These are phyloP conservation scores for Dipteronia dyeriana DNA, from an alignment of 345 rosid genomes.

Conservation along the genomic window DNA sequence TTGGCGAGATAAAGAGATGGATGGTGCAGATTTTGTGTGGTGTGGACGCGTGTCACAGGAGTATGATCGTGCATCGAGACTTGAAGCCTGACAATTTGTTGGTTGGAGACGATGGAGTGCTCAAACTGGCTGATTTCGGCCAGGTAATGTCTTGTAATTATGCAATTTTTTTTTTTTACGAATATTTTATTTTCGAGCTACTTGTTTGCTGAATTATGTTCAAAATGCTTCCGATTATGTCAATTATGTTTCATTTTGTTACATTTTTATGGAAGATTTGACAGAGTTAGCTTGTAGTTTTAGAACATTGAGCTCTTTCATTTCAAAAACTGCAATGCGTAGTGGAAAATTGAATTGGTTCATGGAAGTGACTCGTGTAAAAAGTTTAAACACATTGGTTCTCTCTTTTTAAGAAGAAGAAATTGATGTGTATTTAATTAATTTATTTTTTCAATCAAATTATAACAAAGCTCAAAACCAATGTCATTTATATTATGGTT, in stretches of 20 bases:
- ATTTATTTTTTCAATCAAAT: not conserved
- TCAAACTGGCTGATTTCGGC: slow-evolving; percentile 96
- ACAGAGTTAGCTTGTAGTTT: not conserved
- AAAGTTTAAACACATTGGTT: not conserved
- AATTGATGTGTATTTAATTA: not conserved
- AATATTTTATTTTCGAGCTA: not conserved
- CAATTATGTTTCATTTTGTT: no score
- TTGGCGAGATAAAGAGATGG: slow-evolving; percentile 84
- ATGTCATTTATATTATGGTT: not conserved
- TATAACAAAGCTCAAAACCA: not conserved
- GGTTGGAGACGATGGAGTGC: slow-evolving; percentile 73
- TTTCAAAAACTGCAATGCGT: not conserved
- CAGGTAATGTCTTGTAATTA: slow-evolving; percentile 55
- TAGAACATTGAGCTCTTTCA: not conserved
- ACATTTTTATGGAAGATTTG: not conserved
- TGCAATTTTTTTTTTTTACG: not conserved
- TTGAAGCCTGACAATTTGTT: slow-evolving; percentile 90
- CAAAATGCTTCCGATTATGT: not conserved
- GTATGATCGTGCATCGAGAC: slow-evolving; percentile 85
- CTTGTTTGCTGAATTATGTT: not conserved
- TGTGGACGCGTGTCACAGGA: slow-evolving; percentile 77
- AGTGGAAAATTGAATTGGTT: not conserved
- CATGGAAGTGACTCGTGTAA: not conserved
- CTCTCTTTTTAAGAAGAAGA: not conserved
- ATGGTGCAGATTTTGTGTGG: slow-evolving; percentile 86